Base-by-base conservation (phyloP, 2,329 filamentous ascomycete genomes). In the Pleurostoma richardsiae region DNA sequence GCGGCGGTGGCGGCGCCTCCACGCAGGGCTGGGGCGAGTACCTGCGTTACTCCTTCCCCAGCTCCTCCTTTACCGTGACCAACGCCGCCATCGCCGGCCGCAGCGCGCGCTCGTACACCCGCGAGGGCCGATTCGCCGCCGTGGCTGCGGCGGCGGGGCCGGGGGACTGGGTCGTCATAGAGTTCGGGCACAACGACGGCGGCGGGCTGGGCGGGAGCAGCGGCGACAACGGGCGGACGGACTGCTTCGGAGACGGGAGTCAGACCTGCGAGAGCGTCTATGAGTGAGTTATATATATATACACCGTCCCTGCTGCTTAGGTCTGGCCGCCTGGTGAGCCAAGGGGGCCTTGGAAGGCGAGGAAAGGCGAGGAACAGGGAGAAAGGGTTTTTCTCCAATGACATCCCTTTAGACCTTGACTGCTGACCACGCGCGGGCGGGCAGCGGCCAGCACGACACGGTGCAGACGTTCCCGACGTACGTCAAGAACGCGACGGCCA, bases 131-230 rank as follows among this genome's bases (percentile, higher is more conserved):
- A 10, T 88, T 88, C 66, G 63, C 72, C 11, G 70, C 69, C 1
- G 76, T 88, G 44, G 73, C 76, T 41, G 63, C 71, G 30, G 56
- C 69, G 3, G 68, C 86, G 28, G 54, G 75, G 57, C 47, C 69
- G 2, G 81, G 80, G 30, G 84, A 88, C 62, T 83, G 79, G 62
- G 82, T 86, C 2, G 70, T 87, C 45, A 85, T 88, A 45, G 83
- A 87, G 56, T 86, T 88, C 56, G 84, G 85, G 0, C 84, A 88
- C 68, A 88, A 88, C 55, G 85, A 88, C 54, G 84, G 82, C 27
- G 82, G 83, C 2, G 74, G 74, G 0, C 66, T 82, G 6, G 19
- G 19, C 19, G 19, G 19, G 19, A 44, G 11, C 2, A 62, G 61
- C 2, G 73, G 63, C 10, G 83, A 87, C 60, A 85, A 86, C 54